These are phyloP conservation scores for Kalaharituber pfeilii DNA, from an alignment of 2,329 filamentous ascomycete genomes.

Conservation along the genomic window DNA sequence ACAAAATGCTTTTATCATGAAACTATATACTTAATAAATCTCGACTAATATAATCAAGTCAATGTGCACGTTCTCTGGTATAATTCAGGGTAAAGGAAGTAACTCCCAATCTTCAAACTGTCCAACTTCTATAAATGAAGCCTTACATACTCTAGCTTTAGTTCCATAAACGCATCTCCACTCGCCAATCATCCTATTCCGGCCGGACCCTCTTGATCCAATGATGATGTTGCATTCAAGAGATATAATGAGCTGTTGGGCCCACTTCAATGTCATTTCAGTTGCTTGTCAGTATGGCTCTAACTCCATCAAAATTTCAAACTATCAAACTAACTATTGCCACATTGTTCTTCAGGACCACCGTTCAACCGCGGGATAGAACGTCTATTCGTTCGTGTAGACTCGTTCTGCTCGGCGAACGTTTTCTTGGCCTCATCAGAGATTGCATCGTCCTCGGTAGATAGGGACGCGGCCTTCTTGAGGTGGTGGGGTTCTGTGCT, in stretches of 20 bases:
- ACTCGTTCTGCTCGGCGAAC: background rate
- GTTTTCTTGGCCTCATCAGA: slow-evolving; percentile 13
- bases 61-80: background rate
- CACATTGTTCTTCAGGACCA: slow-evolving; percentile 17
- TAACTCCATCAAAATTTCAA: no score
- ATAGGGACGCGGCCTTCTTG: slow-evolving; percentile 18
- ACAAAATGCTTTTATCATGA: no score
- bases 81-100: background rate
- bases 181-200: slow-evolving; percentile 20
- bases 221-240: slow-evolving; percentile 19
- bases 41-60: background rate
- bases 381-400: slow-evolving; percentile 1
- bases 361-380: slow-evolving; percentile 19
- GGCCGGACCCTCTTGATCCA: slow-evolving; percentile 20
- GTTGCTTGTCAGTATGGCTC: no score
- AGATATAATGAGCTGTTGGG: slow-evolving; percentile 21
- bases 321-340: no score
- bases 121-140: slow-evolving; percentile 20
- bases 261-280: slow-evolving; percentile 22
- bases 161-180: slow-evolving; percentile 18
- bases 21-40: no score
- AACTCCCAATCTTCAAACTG: slow-evolving; percentile 17
- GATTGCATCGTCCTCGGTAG: slow-evolving; percentile 18
- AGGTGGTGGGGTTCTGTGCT: slow-evolving; percentile 16
- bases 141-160: slow-evolving; percentile 14